Base-by-base conservation (phyloP, 371 early-diverging fungal genomes). In the Haplosporangium sp. region DNA sequence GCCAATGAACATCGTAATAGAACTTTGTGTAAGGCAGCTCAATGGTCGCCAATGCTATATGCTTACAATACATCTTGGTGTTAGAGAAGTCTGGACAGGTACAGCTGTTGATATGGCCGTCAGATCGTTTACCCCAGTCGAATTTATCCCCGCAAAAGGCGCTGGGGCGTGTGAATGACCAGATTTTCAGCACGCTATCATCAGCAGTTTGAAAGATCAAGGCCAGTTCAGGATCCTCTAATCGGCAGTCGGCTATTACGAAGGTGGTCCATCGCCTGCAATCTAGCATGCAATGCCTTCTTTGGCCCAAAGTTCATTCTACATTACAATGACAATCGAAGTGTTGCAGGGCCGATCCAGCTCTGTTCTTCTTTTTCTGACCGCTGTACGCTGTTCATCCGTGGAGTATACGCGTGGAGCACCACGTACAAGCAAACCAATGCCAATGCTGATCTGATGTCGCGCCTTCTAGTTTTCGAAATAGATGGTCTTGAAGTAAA, bases 391-490 rank as follows among this genome's bases (percentile, higher is more conserved):
- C 21, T 29, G n/a, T 43, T 38, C 21, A 12, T 67, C 45, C 18
- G 54, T 54, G 18, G 29, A 16, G 38, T 59, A 66, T 5, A 5
- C 45, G 21, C 18, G 42, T 8, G 67, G 38, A 3, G n/a, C 38
- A 7, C 36, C 21, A 21, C 52, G 55, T 0, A 23, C 18, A 1
- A 46, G 51, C 20, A 67, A 67, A 2, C 18, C 40, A 45, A 60
- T 45, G 18, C 59, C 59, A 20, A 67, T 67, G 20, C 20, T 36
- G n/a, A 45, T 46, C 20, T 59, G 23, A 45, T 67, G 67, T n/a
- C 67, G 59, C 9, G 12, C 23, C 16, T 43, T 42, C 67, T 60
- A 67, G 38, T 67, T 47, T 1, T 37, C 40, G n/a, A 67, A 59
- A 46, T 20, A 59, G 12, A 2, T n/a, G 5, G 43, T 47, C 45